Base-by-base conservation (phyloP, 805 yeast species). In the Ogataea trehaloabstinens region DNA sequence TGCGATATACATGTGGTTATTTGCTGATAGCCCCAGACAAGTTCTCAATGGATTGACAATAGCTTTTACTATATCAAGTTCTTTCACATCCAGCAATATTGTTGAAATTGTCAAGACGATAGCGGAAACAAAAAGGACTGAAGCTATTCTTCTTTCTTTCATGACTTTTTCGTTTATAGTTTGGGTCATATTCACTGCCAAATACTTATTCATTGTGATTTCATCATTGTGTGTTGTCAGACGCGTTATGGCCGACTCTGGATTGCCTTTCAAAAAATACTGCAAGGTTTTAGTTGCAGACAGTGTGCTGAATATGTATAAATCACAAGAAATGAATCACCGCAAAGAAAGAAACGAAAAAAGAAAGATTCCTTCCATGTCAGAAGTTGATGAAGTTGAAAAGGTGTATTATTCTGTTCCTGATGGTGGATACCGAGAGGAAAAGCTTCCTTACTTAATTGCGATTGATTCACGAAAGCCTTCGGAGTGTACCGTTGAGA, bases 1-100 rank as follows among this genome's bases (percentile, higher is more conserved):
- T 37, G 82, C 78, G 48, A 51, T 84, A 11, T 65, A 76, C 31
- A 69, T 67, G 32, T 71, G 87, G 48, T 51, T 87, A 7, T 65
- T 85, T 31, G 89, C 95, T 0, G 95, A 88, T 49, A 73, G 89
- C 13, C 96, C 96, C 18, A 77, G 96, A 61, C 96, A 88, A 61
- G 81, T 85, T 1, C 75, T 88, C 45, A 88, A 88, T 55, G 84
- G 89, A 19, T 66, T 85, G 49, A 86, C 96, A 7, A 68, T 66
- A 47, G 77, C 77, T 39, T 78, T 74, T 27, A 66, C 78, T 1
- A 65, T 70, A 24, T 74, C 74, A 12, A 71, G 67, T 36, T 45
- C 58, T 28, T 66, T 68, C 45, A 67, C 71, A 37, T 50, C 57
- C 12, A 45, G 53, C 19, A 52, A 62, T 35, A 70, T 72, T 41